Conservation (phyloP, 2,329 filamentous ascomycete species). For the Raffaelea deltoideospora region DNA sequence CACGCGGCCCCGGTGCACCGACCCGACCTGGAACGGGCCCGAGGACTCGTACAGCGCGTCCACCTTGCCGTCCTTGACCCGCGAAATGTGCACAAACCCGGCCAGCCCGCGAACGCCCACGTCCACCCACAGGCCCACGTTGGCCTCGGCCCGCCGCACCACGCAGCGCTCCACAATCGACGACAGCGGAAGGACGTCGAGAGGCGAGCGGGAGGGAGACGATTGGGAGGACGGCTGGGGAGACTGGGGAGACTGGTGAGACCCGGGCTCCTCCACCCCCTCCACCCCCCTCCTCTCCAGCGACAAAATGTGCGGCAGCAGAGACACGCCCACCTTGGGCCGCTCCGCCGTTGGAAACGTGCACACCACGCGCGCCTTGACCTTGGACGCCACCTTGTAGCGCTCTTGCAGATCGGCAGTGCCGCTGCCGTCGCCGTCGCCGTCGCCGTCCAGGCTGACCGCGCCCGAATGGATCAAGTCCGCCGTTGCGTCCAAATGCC, state of each 20-base stretch:
- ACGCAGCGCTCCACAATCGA: constrained; percentile 63
- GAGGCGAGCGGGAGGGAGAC: constrained; percentile 25
- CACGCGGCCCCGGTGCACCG: constrained; percentile 66
- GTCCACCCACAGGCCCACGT: constrained; percentile 68
- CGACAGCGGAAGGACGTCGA: constrained; percentile 52
- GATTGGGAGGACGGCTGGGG: no score
- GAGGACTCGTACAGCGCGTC: constrained; percentile 64
- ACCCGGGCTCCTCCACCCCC: background rate
- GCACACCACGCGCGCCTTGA: constrained; percentile 77
- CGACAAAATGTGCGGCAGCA: constrained; percentile 69
- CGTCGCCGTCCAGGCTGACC: no score
- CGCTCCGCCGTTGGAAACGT: constrained; percentile 67
- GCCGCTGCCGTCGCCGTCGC: constrained; percentile 51
- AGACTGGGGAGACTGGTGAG: background rate
- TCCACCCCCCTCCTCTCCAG: no score
- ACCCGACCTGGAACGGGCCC: constrained; percentile 64
- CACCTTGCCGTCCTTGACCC: constrained; percentile 77
- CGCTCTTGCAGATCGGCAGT: constrained; percentile 59
- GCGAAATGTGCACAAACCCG: constrained; percentile 92
- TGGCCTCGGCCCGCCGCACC: constrained; percentile 64
- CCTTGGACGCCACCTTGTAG: constrained; percentile 70
- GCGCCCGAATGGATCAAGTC: constrained; percentile 80
- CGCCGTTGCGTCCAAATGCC: constrained; percentile 77
- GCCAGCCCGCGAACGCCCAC: constrained; percentile 50
- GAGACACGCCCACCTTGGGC: constrained; percentile 73